Base-by-base conservation (phyloP, 2,329 filamentous ascomycete species). In the Fusarium burgessii region DNA sequence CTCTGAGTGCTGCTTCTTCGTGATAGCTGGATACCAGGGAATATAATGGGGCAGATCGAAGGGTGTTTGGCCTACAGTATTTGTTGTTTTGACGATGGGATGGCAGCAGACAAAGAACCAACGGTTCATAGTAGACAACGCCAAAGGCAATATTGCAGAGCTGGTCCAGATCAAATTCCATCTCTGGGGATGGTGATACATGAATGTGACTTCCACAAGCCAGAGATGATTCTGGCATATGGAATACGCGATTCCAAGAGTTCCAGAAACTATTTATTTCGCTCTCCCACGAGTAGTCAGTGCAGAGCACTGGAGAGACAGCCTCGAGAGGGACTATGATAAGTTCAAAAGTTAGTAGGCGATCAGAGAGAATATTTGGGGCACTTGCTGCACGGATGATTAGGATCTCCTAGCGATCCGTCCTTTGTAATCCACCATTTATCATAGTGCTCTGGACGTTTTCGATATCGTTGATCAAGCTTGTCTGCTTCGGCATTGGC, bases 381-480 rank as follows among this genome's bases (percentile, higher is more conserved):
- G 23, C 1, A n/a, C 32, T 15, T 2, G 25, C 47, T 51, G 2
- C 47, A 51, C 0, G 47, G 47, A 9, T 51, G 47, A 1, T 51
- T 29, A 15, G 47, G 47, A 5, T 51, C 47, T 1, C 47, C 47
- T 3, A 51, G 2, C 1, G 47, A 51, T 8, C 47, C 47, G 3
- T 51, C 47, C 2, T 51, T 51, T 2, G 47, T 51, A 7, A 51
- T 51, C 47, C 47, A 51, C 32, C 47, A 51, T 20, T 51, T 51
- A 38, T 51, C 5, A 13, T 51, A 51, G 32, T 51, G 47, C 14
- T 51, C 47, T 51, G 47, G 47, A n/a, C 47, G 47, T 15, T 51
- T 51, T 12, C 47, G 47, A 6, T 51, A 51, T 12, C 32, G 32
- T 13, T 51, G 47, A 3, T 51, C 25, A 9, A 51, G 47, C 12